Percentiles rank a stretch among this genome's conserved stretches.
phyloP scores from a whole-genome alignment of 2,329 filamentous ascomycete species.

The Aspergillus pseudoterreus region DNA sequence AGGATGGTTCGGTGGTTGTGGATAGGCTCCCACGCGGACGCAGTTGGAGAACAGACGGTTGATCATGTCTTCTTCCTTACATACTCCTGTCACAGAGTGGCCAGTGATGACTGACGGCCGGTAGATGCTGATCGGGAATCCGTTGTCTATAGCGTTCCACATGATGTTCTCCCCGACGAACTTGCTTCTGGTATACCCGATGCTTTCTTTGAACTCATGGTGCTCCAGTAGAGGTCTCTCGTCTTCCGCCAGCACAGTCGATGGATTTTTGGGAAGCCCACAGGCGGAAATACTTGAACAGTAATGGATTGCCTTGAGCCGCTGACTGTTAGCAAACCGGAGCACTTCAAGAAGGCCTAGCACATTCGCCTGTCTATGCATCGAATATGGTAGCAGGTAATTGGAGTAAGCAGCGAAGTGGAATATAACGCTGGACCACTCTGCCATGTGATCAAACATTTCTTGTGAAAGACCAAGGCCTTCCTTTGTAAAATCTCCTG shows the following conservation, averaged over 20 bases:
- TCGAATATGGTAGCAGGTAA: slow-evolving; percentile 11
- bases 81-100: slow-evolving; percentile 12
- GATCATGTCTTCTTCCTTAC: slow-evolving; percentile 14
- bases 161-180: slow-evolving; percentile 17
- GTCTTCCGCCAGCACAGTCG: slow-evolving; percentile 6
- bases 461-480: slow-evolving; percentile 3
- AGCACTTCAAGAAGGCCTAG: slow-evolving; percentile 5
- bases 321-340: slow-evolving; percentile 8
- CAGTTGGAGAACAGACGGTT: slow-evolving; percentile 15
- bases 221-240: slow-evolving; percentile 2
- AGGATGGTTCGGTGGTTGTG: slow-evolving; percentile 5
- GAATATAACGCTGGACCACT: slow-evolving; percentile 12
- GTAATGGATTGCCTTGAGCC: slow-evolving; percentile 16
- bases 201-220: slow-evolving; percentile 2
- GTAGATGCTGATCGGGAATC: slow-evolving; percentile 17
- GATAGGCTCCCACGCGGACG: slow-evolving; percentile 13
- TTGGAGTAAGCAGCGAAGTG: slow-evolving; percentile 11
- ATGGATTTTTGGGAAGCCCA: slow-evolving; percentile 8
- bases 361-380: slow-evolving; percentile 10
- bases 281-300: slow-evolving; percentile 16
- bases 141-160: slow-evolving; percentile 14
- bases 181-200: slow-evolving; percentile 19
- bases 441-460: slow-evolving; percentile 2
- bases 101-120: slow-evolving; percentile 16
- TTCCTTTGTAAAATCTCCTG: slow-evolving; percentile 2